Evolutionary conservation across 108 stramenopile genomes (phyloP).

Genomic region (Conticribra guillardii): DNA sequence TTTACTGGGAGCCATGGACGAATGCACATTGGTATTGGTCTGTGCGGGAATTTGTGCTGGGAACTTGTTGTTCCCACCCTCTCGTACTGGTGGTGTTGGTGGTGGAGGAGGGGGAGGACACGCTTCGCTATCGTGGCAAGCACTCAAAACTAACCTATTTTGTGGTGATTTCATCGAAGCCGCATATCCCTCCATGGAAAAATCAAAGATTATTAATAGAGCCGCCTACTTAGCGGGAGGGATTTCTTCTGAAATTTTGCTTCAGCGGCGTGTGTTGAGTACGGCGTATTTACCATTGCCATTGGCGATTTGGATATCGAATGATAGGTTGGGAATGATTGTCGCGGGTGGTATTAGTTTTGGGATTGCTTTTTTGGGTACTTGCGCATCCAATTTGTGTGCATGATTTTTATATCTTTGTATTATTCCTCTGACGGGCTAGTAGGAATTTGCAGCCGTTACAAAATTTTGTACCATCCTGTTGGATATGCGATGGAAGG

Average conservation of each 20-base stretch:
- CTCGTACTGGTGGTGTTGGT: conserved; percentile 7
- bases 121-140: conserved; percentile 49
- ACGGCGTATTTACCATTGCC: conserved; percentile 76
- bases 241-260: conserved; percentile 48
- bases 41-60: conserved; percentile 79
- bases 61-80: conserved; percentile 40
- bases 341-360: conserved; percentile 53
- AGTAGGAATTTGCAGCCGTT: no score
- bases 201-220: conserved; percentile 51
- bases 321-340: conserved; percentile 46
- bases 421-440: no score
- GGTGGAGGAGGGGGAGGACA: neutral
- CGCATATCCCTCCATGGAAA: conserved; percentile 87
- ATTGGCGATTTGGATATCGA: conserved; percentile 53
- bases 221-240: conserved; percentile 74
- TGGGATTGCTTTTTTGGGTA: conserved; percentile 52
- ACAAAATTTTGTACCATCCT: no score
- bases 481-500: no score
- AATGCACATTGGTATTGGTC: conserved; percentile 76
- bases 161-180: conserved; percentile 89
- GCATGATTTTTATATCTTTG: no score
- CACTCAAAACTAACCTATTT: conserved; percentile 68
- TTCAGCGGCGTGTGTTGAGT: conserved; percentile 25
- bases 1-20: conserved; percentile 73
- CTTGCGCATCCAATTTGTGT: no score